Evolutionary conservation across 2,329 filamentous ascomycete species (phyloP).

Genomic region (Tricladium varicosporioides): DNA sequence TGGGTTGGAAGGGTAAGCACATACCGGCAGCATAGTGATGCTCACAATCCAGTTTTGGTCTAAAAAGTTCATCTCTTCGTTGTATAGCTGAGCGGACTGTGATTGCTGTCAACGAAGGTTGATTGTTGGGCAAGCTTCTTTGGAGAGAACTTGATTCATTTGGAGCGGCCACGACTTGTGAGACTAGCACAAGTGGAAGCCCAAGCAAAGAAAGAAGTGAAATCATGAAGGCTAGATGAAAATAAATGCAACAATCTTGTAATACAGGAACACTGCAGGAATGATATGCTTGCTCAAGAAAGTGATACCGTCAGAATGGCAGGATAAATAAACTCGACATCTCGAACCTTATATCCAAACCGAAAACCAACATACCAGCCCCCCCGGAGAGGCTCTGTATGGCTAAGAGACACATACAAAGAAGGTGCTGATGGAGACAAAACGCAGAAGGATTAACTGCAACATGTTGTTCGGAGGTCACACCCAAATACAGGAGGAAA

Average conservation of each 20-base stretch:
- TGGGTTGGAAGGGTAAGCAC: not conserved
- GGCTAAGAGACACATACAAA: too few species aligned
- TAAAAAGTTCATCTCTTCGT: slow-evolving; percentile 14
- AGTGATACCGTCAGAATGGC: too few species aligned
- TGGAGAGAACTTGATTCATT: not conserved
- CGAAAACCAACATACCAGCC: not conserved
- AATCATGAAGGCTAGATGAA: slow-evolving; percentile 1
- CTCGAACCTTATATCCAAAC: not conserved
- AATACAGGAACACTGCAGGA: not conserved
- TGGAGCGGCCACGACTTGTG: slow-evolving; percentile 1
- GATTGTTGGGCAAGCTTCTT: slow-evolving; percentile 9
- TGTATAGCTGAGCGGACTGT: slow-evolving; percentile 6
- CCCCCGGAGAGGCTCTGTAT: too few species aligned
- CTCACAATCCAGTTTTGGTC: slow-evolving; percentile 10
- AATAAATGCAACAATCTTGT: not conserved
- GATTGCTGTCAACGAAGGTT: slow-evolving; percentile 9
- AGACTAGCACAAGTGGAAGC: not conserved
- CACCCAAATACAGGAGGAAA: not conserved
- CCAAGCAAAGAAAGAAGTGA: not conserved
- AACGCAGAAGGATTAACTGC: not conserved
- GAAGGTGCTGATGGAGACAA: not conserved
- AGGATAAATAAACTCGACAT: too few species aligned
- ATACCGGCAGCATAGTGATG: slow-evolving; percentile 22
- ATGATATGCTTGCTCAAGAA: too few species aligned
- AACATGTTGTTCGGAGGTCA: not conserved